Base-by-base conservation (phyloP, 129 eudicot species). In the Saposhnikovia divaricata region DNA sequence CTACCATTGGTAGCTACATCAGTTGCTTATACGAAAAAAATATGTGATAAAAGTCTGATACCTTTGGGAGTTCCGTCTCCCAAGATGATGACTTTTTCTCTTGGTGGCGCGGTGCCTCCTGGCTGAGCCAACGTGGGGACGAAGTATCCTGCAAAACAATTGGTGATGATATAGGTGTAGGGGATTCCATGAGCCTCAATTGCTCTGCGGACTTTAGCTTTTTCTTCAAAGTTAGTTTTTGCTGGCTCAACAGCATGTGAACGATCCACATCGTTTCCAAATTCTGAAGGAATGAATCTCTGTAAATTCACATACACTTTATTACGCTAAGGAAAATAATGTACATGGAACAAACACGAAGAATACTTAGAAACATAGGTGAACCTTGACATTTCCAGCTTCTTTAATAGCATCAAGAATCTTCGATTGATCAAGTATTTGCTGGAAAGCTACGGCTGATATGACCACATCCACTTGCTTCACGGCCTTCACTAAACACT, bases 221-320 rank as follows among this genome's bases (percentile, higher is more conserved):
- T 92, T 8, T 80, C 70, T 27, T 78, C 83, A 46, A 82, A 92
- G 38, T 88, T 69, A 0, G 92, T 86, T 63, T 87, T 85, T 14
- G 90, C 91, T 0, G 93, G 96, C 75, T 85, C 96, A 3, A 92
- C 91, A 0, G 96, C 91, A 31, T 78, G 40, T 2, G 79, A 68
- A 21, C 81, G 92, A 88, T 92, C 97, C 78, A 87, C 96, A 39
- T 90, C 97, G 19, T 82, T 85, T 9, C 96, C 96, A 77, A 92
- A 92, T 84, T 92, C 97, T 0, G 97, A 92, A 1, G 97, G 97
- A n/a, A 88, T 85, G 84, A 90, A 92, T 82, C 88, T 92, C 97
- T 92, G 72, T 80, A 23, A 19, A 61, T 72, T 74, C 25, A 0
- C 10, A 37, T 43, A 45, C 77, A 73, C 13, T 19, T 42, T 3